Evolutionary conservation across 495 filamentous ascomycete genomes (phyloP).

Genomic region (Lichenothelia convexa): DNA sequence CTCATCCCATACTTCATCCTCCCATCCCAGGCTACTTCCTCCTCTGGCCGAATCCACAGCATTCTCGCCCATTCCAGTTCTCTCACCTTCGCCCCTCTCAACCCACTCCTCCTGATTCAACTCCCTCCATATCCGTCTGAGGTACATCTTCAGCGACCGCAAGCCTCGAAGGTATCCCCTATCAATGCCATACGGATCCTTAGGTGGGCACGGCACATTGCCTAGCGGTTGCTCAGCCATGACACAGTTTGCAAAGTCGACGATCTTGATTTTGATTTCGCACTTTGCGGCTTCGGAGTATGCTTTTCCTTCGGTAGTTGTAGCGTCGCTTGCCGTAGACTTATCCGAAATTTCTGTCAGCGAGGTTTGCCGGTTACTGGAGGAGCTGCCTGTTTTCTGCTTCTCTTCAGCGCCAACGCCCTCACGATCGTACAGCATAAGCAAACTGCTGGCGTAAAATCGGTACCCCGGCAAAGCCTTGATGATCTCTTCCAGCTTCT

Average conservation of each 20-base stretch:
- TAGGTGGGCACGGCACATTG: slow-evolving; percentile 58
- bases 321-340: slow-evolving; percentile 12
- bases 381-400: slow-evolving; percentile 6
- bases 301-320: slow-evolving; percentile 16
- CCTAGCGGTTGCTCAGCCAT: slow-evolving; percentile 60
- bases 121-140: slow-evolving; percentile 73
- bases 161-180: slow-evolving; percentile 78
- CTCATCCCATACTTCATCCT: slow-evolving; percentile 14
- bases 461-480: slow-evolving; percentile 63
- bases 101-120: slow-evolving; percentile 36
- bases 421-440: slow-evolving; percentile 91
- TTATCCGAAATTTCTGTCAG: no score
- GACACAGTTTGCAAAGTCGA: slow-evolving; percentile 95
- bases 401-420: slow-evolving; percentile 30
- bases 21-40: slow-evolving; percentile 9
- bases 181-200: slow-evolving; percentile 63
- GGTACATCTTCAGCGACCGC: slow-evolving; percentile 62
- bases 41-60: slow-evolving; percentile 21
- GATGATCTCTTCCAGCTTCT: slow-evolving; percentile 66
- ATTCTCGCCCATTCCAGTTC: slow-evolving; percentile 12
- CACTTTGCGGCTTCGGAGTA: slow-evolving; percentile 32
- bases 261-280: slow-evolving; percentile 83
- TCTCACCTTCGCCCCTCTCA: slow-evolving; percentile 24
- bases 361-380: slow-evolving; percentile 12
- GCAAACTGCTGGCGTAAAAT: slow-evolving; percentile 85